phyloP scores from a whole-genome alignment of 2,329 filamentous ascomycete species.

The Cyclaneusma minus region DNA sequence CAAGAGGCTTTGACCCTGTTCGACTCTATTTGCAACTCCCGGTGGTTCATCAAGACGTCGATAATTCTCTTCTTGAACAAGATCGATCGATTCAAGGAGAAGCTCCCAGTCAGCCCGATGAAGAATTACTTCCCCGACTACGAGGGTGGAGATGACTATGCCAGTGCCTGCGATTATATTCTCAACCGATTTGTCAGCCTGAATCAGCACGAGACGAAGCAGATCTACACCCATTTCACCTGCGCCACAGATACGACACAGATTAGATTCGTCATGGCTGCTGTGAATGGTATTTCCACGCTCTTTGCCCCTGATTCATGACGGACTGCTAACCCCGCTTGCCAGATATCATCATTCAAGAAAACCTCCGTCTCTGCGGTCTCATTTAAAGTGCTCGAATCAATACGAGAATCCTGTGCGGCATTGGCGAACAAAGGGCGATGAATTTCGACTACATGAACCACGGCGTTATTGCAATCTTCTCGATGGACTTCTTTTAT shows the following conservation, averaged over 20 bases:
- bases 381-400: constrained; percentile 55
- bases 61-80: constrained; percentile 86
- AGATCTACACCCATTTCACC: constrained; percentile 99
- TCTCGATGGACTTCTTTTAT: too few species aligned
- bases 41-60: constrained; percentile 82
- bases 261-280: constrained; percentile 98
- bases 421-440: constrained; percentile 10
- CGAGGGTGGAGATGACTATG: constrained; percentile 91
- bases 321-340: constrained; percentile 24
- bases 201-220: constrained; percentile 98
- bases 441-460: too few species aligned
- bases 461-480: constrained; percentile 2
- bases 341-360: constrained; percentile 97
- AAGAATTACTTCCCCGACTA: constrained; percentile 83
- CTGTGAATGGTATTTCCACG: constrained; percentile 67
- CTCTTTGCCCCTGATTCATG: background rate
- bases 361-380: constrained; percentile 93
- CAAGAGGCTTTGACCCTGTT: constrained; percentile 77
- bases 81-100: constrained; percentile 80
- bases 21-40: constrained; percentile 75
- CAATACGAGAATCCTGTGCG: constrained; percentile 3
- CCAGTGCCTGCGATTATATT: constrained; percentile 94
- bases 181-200: constrained; percentile 95
- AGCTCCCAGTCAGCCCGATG: constrained; percentile 68
- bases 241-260: constrained; percentile 98